These are phyloP conservation scores for Termitomyces titanicus DNA, from an alignment of 768 basidiomycete species.

Conservation along the genomic window DNA sequence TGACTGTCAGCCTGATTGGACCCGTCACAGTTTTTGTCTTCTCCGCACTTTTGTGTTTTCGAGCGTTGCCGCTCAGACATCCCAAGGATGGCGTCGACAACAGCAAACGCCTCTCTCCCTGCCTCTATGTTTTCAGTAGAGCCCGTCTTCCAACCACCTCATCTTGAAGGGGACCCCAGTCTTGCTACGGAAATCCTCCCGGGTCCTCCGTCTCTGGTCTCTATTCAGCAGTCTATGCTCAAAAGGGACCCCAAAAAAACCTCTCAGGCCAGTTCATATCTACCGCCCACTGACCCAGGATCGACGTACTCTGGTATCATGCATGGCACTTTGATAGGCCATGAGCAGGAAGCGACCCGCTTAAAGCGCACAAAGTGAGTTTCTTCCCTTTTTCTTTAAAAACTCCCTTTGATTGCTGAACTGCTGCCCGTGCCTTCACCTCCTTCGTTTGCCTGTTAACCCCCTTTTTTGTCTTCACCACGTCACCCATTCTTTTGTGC, in stretches of 20 bases:
- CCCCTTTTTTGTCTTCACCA: conserved; percentile 17
- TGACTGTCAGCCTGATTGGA: conserved; percentile 14
- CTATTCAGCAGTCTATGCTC: conserved; percentile 64
- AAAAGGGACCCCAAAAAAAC: conserved; percentile 84
- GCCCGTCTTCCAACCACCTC: conserved; percentile 69
- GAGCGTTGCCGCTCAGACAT: conserved; percentile 16
- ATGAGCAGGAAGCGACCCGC: conserved; percentile 63
- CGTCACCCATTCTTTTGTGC: conserved; percentile 15
- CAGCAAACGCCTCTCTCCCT: conserved; percentile 53
- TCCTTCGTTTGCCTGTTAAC: conserved; percentile 15
- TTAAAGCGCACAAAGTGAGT: conserved; percentile 73
- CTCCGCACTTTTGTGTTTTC: conserved; percentile 15
- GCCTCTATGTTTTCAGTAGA: conserved; percentile 72
- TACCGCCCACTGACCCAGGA: conserved; percentile 82
- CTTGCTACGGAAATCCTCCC: conserved; percentile 90
- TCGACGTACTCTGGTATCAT: conserved; percentile 82
- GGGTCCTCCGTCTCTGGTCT: conserved; percentile 74
- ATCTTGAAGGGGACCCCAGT: conserved; percentile 77
- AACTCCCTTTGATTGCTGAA: conserved; percentile 17
- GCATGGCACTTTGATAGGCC: conserved; percentile 59
- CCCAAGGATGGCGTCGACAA: conserved; percentile 65
- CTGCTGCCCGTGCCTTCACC: conserved; percentile 16
- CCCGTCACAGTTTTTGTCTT: conserved; percentile 14
- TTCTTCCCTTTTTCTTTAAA: conserved; percentile 14
- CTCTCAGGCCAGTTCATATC: conserved; percentile 65